These are phyloP conservation scores for Silene coronaria DNA, from an alignment of 179 eudicot genomes.

Conservation along the genomic window DNA sequence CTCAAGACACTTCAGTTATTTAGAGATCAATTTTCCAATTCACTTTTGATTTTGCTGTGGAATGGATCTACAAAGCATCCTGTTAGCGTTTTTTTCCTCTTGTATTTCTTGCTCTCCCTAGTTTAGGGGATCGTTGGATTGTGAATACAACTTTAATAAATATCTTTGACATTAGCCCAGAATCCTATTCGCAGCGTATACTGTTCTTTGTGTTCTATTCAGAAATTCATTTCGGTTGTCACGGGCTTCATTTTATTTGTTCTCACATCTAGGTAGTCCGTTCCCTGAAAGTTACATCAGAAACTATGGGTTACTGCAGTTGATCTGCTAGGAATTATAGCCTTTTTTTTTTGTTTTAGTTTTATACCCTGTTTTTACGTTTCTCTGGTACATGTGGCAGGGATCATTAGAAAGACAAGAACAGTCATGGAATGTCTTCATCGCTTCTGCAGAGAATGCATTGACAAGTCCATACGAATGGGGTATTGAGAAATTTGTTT, in stretches of 20 bases:
- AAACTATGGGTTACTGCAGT: background rate
- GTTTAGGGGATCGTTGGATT: background rate
- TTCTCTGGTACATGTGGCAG: conserved; percentile 31
- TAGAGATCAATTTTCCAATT: too few relatives aligned
- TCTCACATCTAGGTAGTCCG: too few relatives aligned
- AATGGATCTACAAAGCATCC: background rate
- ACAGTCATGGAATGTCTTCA: conserved; percentile 94
- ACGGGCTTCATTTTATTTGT: too few relatives aligned
- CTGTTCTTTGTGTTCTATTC: background rate
- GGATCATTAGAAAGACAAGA: conserved; percentile 81
- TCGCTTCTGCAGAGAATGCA: conserved; percentile 93
- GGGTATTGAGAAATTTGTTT: conserved; percentile 45
- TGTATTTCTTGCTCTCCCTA: background rate
- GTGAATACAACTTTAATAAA: background rate
- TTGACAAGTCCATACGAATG: conserved; percentile 91
- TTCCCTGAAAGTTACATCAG: too few relatives aligned
- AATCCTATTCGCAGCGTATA: background rate
- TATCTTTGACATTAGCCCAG: background rate
- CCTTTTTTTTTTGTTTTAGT: background rate
- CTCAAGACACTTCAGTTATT: too few relatives aligned
- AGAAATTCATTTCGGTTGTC: background rate
- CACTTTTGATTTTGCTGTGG: too few relatives aligned
- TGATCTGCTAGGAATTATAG: background rate
- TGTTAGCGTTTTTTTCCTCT: too few relatives aligned
- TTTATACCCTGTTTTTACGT: background rate